Conservation (phyloP, 495 filamentous ascomycete species). For the Gamarada debralockiae region DNA sequence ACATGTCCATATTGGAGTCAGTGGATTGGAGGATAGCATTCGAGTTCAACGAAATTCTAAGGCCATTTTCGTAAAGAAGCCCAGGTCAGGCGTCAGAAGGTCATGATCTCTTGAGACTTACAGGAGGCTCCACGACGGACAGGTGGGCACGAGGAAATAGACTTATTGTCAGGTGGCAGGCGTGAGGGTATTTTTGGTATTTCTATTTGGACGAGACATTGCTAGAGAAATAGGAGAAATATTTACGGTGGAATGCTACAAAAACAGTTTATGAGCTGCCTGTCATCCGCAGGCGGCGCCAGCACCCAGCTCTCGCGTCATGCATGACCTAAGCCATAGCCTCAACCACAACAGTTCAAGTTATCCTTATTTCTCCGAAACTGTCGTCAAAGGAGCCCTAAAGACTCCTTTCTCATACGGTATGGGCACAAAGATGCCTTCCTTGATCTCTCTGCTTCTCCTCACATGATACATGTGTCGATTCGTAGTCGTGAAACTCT, state of each 20-base stretch:
- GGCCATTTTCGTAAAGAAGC: slow-evolving; percentile 1
- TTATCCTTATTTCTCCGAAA: slow-evolving; percentile 1
- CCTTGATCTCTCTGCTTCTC: slow-evolving; percentile 5
- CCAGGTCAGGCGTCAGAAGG: slow-evolving; percentile 1
- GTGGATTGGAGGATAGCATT: slow-evolving; percentile 7
- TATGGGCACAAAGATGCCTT: slow-evolving; percentile 1
- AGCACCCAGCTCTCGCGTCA: slow-evolving; percentile 1
- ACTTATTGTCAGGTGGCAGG: slow-evolving; percentile 1
- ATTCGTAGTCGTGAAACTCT: slow-evolving; percentile 2
- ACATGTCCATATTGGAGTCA: slow-evolving; percentile 6
- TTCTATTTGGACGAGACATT: slow-evolving; percentile 2
- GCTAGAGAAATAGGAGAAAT: slow-evolving; percentile 1
- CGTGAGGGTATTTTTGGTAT: slow-evolving; percentile 1
- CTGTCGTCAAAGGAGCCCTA: slow-evolving; percentile 2
- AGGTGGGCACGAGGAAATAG: slow-evolving; percentile 1
- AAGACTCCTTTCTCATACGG: slow-evolving; percentile 1
- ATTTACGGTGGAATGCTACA: slow-evolving; percentile 1
- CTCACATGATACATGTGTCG: slow-evolving; percentile 5
- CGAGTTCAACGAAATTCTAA: background rate
- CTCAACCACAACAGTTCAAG: background rate
- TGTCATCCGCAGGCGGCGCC: slow-evolving; percentile 2
- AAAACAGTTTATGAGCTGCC: slow-evolving; percentile 1
- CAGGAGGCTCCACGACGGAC: slow-evolving; percentile 2
- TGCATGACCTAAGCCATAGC: too few relatives aligned
- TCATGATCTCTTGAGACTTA: slow-evolving; percentile 7